A percentile compares a stretch with the other conserved stretches of the same genome.
Conservation (phyloP, 1,139 yeast genomes). For the Blastobotrys petasosporus region DNA sequence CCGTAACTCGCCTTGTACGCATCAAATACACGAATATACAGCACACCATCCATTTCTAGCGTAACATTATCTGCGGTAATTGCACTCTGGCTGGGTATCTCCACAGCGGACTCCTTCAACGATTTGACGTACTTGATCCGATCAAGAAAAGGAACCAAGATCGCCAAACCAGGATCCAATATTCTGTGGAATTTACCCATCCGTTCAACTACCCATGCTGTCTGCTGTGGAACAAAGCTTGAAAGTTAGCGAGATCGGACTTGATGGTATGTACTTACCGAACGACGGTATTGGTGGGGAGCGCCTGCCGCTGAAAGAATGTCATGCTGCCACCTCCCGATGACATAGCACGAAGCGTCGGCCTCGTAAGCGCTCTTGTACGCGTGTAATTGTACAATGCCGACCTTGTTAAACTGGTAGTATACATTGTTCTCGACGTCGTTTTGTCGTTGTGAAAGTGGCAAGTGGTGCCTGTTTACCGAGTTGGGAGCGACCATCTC, state of each 20-base stretch:
- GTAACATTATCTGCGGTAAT: conserved; percentile 84
- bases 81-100: conserved; percentile 78
- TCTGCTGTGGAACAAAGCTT: conserved; percentile 78
- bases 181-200: conserved; percentile 82
- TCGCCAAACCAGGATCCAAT: conserved; percentile 71
- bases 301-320: conserved; percentile 59
- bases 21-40: conserved; percentile 70
- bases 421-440: too few species aligned
- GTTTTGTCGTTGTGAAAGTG: too few species aligned
- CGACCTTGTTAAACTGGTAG: too few species aligned
- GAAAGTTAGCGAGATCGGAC: not conserved
- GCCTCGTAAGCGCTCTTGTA: too few species aligned
- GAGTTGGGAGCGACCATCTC: too few species aligned
- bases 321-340: conserved; percentile 32
- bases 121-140: conserved; percentile 76
- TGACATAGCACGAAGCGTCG: too few species aligned
- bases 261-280: conserved; percentile 28
- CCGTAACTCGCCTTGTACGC: conserved; percentile 85
- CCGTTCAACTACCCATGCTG: conserved; percentile 86
- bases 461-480: too few species aligned
- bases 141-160: conserved; percentile 67
- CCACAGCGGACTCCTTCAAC: conserved; percentile 75
- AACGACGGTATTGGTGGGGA: conserved; percentile 69
- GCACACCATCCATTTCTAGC: conserved; percentile 76
- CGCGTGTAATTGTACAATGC: too few species aligned